Base-by-base conservation (phyloP, 208 protist genomes). In the Tetramitus jugosus region DNA sequence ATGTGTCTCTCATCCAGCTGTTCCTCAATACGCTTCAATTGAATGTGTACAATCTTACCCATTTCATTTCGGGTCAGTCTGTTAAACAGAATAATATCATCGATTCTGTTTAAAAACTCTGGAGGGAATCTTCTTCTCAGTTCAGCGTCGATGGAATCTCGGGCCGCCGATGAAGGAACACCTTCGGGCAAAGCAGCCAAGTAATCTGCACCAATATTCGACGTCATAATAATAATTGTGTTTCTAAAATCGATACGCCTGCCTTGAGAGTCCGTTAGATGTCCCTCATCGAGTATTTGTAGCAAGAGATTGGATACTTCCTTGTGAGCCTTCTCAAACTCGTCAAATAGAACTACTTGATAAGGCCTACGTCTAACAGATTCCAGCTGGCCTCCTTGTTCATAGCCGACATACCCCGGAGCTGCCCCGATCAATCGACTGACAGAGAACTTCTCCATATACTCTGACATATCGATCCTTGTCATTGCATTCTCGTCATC, bases 81-180 rank as follows among this genome's bases (percentile, higher is more conserved):
- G 81, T 91, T 94, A 86, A 99, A 99, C 64, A 98, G 86, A 23
- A 98, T 82, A 39, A 99, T 96, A 77, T 98, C 95, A 84, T 99
- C 97, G 1, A 99, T 81, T 37, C 97, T 92, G 88, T 99, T 99
- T 53, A 99, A 87, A 79, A 99, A 98, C 85, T 99, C 97, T 8
- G 97, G 97, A 4, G 88, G 78, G 86, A 98, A 97, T 62, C 91
- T 87, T 79, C 88, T 80, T 23, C 86, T 84, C 29, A 98, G 88
- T 67, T 88, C 83, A 31, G 82, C 75, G 86, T 97, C 94, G 33
- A 99, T 94, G 43, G 86, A 33, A 20, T 76, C 14, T 10, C 76
- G 42, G 14, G 46, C 71, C 10, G n/a, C 6, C 2, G 23, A 20
- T 8, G 45, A 35, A 33, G 33, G 26, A 42, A 64, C 56, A 29